Percentiles rank a stretch among this genome's conserved stretches.
Conservation (phyloP, 257 asterid genomes). For the Solanum gracilifrons region DNA sequence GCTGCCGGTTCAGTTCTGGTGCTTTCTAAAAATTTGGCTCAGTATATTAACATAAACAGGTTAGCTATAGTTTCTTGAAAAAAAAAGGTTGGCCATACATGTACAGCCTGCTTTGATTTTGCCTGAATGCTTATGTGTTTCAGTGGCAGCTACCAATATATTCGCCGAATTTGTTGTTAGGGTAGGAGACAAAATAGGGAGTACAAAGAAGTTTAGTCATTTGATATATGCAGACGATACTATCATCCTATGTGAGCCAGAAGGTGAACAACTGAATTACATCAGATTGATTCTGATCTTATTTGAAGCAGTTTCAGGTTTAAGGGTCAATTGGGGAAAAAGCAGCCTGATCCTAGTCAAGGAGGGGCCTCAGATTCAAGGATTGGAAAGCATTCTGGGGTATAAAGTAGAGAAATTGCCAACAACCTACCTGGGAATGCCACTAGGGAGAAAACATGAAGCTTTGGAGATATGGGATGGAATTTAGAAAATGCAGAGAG, state of each 20-base stretch:
- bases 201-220: neutral
- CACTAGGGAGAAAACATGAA: neutral
- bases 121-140: neutral
- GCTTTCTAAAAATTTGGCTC: constrained; percentile 62
- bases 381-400: neutral
- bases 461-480: neutral
- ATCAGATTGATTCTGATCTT: neutral
- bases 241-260: neutral
- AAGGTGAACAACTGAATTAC: neutral
- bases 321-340: neutral
- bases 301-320: neutral
- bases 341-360: neutral
- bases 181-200: neutral
- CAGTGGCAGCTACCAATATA: neutral
- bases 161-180: neutral
- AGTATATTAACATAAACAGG: constrained; percentile 77
- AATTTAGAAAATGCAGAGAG: neutral
- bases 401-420: neutral
- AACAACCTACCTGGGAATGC: neutral
- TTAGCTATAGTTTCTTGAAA: constrained; percentile 14
- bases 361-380: neutral
- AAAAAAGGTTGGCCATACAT: neutral
- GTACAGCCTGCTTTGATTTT: neutral
- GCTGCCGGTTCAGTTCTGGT: constrained; percentile 64
- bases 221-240: neutral